Percentiles rank a stretch among this genome's conserved stretches.
Conservation (phyloP, 2,329 filamentous ascomycete species). For the Eutypella sp. region DNA sequence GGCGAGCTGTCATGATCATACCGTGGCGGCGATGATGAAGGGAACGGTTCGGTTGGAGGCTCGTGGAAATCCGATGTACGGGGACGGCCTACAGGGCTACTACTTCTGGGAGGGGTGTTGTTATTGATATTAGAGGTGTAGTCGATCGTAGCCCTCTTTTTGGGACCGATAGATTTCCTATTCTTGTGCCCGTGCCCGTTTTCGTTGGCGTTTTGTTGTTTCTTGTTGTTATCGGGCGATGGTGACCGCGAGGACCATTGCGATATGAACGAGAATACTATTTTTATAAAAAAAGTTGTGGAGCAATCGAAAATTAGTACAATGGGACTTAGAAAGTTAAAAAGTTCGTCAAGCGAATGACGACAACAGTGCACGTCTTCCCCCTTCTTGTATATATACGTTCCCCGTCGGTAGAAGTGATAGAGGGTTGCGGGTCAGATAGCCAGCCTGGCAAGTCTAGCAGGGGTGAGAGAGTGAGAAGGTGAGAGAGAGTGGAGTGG, state of each 20-base stretch:
- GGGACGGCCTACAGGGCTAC: background rate
- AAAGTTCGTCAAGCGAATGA: no score
- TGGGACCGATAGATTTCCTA: background rate
- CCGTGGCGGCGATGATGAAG: slow-evolving; percentile 19
- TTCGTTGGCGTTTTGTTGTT: slow-evolving; percentile 16
- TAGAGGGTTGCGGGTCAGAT: no score
- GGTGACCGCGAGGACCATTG: slow-evolving; percentile 55
- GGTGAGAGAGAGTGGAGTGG: no score
- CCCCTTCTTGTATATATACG: no score
- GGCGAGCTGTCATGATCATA: slow-evolving; percentile 35
- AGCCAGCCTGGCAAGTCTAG: no score
- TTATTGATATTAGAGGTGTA: background rate
- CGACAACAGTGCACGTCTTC: no score
- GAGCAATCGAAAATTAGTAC: slow-evolving; percentile 27
- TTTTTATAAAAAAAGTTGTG: no score
- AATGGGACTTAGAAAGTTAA: slow-evolving; percentile 14
- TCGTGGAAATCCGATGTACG: slow-evolving; percentile 3
- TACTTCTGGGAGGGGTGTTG: no score
- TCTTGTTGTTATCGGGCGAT: slow-evolving; percentile 30
- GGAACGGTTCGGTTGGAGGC: slow-evolving; percentile 17
- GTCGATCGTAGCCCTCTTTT: background rate
- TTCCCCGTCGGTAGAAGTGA: no score
- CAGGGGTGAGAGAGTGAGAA: no score
- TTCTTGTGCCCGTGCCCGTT: no score
- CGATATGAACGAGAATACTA: slow-evolving; percentile 87